A percentile compares a stretch with the other conserved stretches of the same genome.
Conservation (phyloP, 78 protist genomes). For the Protostelium mycophagum region DNA sequence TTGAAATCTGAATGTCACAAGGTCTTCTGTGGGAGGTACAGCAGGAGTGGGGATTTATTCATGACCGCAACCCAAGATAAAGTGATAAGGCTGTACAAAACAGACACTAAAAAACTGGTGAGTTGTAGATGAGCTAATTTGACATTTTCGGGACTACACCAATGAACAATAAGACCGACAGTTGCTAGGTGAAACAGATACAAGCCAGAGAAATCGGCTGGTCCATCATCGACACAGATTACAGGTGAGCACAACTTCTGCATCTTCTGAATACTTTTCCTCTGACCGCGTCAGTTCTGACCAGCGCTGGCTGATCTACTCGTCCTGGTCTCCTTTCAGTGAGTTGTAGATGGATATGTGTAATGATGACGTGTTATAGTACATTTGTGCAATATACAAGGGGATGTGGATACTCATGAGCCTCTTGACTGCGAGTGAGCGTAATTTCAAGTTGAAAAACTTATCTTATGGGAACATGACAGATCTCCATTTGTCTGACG, state of each 20-base stretch:
- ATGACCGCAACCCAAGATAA: background rate
- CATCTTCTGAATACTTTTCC: slow-evolving; percentile 34
- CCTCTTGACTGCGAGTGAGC: background rate
- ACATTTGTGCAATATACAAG: slow-evolving; percentile 24
- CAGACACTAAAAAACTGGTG: background rate
- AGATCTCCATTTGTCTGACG: background rate
- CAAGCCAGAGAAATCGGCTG: background rate
- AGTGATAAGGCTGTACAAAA: background rate
- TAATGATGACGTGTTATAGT: slow-evolving; percentile 6
- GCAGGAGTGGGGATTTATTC: background rate
- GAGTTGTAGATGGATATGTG: background rate
- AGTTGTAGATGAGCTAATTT: background rate
- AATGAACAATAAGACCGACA: background rate
- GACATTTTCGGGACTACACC: too few species aligned
- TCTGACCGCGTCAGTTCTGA: slow-evolving; percentile 41
- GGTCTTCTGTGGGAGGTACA: background rate
- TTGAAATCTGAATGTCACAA: background rate
- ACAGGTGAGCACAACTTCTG: background rate
- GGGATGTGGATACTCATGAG: slow-evolving; percentile 15
- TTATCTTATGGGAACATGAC: background rate
- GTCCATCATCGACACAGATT: background rate
- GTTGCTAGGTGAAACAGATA: background rate
- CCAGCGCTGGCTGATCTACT: slow-evolving; percentile 41
- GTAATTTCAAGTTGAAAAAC: background rate
- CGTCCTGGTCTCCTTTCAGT: slow-evolving; percentile 44